Evolutionary conservation across 768 basidiomycete genomes (phyloP).

Genomic region (Mycena vitilis): DNA sequence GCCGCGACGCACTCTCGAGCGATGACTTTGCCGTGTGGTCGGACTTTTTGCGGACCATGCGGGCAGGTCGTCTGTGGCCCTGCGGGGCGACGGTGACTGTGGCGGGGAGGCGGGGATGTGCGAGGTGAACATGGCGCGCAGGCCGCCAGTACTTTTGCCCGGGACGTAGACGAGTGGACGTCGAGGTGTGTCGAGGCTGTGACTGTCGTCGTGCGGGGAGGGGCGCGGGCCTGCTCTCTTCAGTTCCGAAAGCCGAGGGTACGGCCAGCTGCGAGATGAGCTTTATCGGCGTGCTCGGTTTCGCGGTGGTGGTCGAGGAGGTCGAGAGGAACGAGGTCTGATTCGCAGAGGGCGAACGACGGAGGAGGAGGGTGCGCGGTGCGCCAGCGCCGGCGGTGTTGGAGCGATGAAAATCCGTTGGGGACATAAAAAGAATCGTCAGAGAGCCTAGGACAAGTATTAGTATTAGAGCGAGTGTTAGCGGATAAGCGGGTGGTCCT

Average conservation of each 20-base stretch:
- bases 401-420: constrained; percentile 53
- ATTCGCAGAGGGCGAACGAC: constrained; percentile 53
- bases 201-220: constrained; percentile 37
- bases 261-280: constrained; percentile 44
- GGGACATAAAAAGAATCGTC: constrained; percentile 58
- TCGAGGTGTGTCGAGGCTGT: constrained; percentile 46
- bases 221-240: constrained; percentile 55
- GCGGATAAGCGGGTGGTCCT: constrained; percentile 13
- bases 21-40: constrained; percentile 94
- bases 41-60: constrained; percentile 88
- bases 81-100: constrained; percentile 42
- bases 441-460: constrained; percentile 28
- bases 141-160: constrained; percentile 29
- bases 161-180: constrained; percentile 55
- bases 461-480: constrained; percentile 3
- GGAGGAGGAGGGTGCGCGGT: constrained; percentile 74
- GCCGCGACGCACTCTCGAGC: too few species aligned
- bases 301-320: constrained; percentile 38
- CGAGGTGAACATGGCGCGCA: constrained; percentile 50
- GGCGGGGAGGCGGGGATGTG: constrained; percentile 42
- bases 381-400: constrained; percentile 70
- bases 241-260: constrained; percentile 51
- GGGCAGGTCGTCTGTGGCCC: constrained; percentile 46
- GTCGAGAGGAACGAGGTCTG: constrained; percentile 40
- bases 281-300: constrained; percentile 38